Evolutionary conservation across 202 grass and related monocot genomes (phyloP).

Genomic region (Schoenoplectus triqueter): DNA sequence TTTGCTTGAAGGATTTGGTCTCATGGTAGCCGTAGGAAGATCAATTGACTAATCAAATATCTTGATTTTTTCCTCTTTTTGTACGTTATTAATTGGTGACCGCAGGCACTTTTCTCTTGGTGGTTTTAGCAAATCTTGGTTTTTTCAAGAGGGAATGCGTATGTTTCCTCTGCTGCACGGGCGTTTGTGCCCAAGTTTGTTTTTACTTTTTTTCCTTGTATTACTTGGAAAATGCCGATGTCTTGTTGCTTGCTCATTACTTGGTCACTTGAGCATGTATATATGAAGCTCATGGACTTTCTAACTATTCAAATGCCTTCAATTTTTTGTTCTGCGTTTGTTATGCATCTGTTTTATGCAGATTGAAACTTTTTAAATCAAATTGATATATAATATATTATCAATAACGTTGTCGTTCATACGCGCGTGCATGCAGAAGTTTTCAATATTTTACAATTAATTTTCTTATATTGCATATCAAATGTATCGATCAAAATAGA

Average conservation of each 20-base stretch:
- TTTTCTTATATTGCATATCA: background rate
- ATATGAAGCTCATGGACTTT: conserved; percentile 14
- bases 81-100: conserved; percentile 13
- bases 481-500: background rate
- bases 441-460: background rate
- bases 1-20: conserved; percentile 50
- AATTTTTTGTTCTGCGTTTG: background rate
- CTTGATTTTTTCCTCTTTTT: background rate
- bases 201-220: too few relatives aligned
- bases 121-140: background rate
- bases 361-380: too few relatives aligned
- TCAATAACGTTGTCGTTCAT: background rate
- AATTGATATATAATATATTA: background rate
- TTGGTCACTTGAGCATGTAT: background rate
- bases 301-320: background rate
- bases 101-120: conserved; percentile 12
- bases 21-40: conserved; percentile 13
- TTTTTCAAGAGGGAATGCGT: background rate
- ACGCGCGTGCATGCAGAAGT: background rate
- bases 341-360: background rate
- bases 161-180: background rate
- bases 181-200: background rate
- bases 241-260: too few relatives aligned
- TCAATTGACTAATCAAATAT: conserved; percentile 39
- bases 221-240: too few relatives aligned